These are phyloP conservation scores for Alternaria rosae DNA, from an alignment of 2,329 filamentous ascomycete species.

Conservation along the genomic window DNA sequence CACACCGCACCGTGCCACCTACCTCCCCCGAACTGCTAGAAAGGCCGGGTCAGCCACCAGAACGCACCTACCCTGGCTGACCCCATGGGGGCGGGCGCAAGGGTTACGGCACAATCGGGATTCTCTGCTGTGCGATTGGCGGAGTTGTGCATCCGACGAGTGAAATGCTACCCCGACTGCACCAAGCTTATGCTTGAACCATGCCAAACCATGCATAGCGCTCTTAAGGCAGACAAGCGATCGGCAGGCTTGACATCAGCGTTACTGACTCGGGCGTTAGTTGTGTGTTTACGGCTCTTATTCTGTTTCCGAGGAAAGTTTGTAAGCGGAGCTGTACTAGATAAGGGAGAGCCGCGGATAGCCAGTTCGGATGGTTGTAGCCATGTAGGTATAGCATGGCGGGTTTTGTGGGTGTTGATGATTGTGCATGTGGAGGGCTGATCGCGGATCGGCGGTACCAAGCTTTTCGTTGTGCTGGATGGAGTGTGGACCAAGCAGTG, in stretches of 20 bases:
- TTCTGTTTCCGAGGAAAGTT: slow-evolving; percentile 2
- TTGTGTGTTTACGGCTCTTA: not conserved
- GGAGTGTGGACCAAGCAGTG: slow-evolving; percentile 7
- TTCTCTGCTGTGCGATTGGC: not conserved
- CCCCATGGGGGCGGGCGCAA: slow-evolving; percentile 4
- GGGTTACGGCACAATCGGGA: not conserved
- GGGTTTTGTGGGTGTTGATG: not conserved
- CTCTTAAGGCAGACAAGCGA: not conserved
- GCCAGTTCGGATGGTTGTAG: not conserved
- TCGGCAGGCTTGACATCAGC: slow-evolving; percentile 1
- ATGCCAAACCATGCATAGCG: slow-evolving; percentile 2
- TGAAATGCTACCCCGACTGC: not conserved
- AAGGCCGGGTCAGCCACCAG: not conserved
- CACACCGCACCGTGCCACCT: not conserved
- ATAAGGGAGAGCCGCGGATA: not conserved
- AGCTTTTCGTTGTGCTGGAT: not conserved
- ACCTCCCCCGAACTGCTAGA: not conserved
- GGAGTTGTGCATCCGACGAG: not conserved
- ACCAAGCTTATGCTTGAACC: not conserved
- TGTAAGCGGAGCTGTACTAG: not conserved
- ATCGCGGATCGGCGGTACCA: not conserved
- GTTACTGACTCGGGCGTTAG: not conserved
- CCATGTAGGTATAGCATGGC: not conserved
- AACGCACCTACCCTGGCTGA: not conserved
- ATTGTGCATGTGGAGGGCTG: not conserved